Percentiles rank a stretch among this genome's conserved stretches.
phyloP scores from a whole-genome alignment of 768 basidiomycete species.

The Naematelia aurantialba region DNA sequence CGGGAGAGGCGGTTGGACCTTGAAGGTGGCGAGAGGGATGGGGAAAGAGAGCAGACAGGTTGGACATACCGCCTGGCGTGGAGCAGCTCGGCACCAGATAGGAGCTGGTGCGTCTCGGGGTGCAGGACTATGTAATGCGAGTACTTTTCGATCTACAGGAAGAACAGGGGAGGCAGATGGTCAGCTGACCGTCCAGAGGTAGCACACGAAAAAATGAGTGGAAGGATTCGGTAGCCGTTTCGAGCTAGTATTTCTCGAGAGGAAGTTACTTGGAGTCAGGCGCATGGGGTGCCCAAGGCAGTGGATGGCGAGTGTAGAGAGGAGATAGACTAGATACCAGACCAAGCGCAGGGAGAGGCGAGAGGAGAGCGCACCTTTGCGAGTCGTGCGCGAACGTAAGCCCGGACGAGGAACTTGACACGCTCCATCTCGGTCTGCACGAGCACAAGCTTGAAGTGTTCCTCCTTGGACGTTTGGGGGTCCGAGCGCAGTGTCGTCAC shows the following conservation, averaged over 20 bases:
- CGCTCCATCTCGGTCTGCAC: conserved; percentile 93
- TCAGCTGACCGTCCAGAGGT: too few relatives aligned
- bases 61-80: conserved; percentile 66
- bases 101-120: conserved; percentile 66
- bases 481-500: conserved; percentile 68
- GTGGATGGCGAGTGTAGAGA: too few relatives aligned
- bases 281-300: too few relatives aligned
- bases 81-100: conserved; percentile 77
- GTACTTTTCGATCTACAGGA: conserved; percentile 78
- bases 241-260: too few relatives aligned
- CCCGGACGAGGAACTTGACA: conserved; percentile 84
- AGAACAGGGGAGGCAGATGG: too few relatives aligned
- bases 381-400: conserved; percentile 79
- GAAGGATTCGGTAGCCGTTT: too few relatives aligned
- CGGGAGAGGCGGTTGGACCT: too few relatives aligned
- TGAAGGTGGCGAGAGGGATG: background rate
- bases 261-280: too few relatives aligned
- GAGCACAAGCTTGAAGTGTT: conserved; percentile 87
- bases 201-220: too few relatives aligned
- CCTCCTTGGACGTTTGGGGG: conserved; percentile 81
- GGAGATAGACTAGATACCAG: too few relatives aligned
- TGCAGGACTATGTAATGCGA: conserved; percentile 72
- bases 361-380: too few relatives aligned
- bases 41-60: background rate
- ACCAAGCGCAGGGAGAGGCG: too few relatives aligned